These are phyloP conservation scores for Cercospora citrullina DNA, from an alignment of 2,329 filamentous ascomycete species.

Conservation along the genomic window DNA sequence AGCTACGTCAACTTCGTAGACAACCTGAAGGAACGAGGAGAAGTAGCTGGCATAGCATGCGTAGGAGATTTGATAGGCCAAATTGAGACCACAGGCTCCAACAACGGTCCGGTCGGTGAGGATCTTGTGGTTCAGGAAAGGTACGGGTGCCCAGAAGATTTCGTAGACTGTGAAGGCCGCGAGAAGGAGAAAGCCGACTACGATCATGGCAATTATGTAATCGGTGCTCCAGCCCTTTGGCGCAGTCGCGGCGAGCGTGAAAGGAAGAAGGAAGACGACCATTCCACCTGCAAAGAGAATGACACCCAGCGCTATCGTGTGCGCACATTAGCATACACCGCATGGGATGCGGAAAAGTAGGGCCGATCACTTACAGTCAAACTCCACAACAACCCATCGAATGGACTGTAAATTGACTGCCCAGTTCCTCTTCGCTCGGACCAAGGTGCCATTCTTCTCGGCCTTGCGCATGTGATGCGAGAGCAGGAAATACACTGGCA, in stretches of 20 bases:
- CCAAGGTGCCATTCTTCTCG: neutral
- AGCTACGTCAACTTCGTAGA: neutral
- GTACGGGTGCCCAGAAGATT: neutral
- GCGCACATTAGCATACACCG: neutral
- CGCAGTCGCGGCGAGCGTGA: neutral
- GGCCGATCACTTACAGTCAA: neutral
- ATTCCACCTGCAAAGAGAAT: neutral
- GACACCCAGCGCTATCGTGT: neutral
- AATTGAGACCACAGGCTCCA: neutral
- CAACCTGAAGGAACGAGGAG: neutral
- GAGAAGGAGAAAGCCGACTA: neutral
- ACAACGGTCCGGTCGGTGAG: neutral
- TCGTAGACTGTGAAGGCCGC: neutral
- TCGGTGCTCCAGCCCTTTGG: neutral
- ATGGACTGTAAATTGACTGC: neutral
- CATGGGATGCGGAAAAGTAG: too few relatives aligned
- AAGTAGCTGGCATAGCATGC: neutral
- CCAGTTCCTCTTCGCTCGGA: neutral
- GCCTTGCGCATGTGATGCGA: neutral
- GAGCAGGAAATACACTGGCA: neutral
- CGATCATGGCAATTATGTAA: neutral
- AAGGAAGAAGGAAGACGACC: neutral
- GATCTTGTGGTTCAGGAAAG: neutral
- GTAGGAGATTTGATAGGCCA: neutral
- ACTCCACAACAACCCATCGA: neutral